A percentile compares a stretch with the other conserved stretches of the same genome.
Evolutionary conservation across 768 basidiomycete genomes (phyloP).

Genomic region (Cyclocybe aegerita): DNA sequence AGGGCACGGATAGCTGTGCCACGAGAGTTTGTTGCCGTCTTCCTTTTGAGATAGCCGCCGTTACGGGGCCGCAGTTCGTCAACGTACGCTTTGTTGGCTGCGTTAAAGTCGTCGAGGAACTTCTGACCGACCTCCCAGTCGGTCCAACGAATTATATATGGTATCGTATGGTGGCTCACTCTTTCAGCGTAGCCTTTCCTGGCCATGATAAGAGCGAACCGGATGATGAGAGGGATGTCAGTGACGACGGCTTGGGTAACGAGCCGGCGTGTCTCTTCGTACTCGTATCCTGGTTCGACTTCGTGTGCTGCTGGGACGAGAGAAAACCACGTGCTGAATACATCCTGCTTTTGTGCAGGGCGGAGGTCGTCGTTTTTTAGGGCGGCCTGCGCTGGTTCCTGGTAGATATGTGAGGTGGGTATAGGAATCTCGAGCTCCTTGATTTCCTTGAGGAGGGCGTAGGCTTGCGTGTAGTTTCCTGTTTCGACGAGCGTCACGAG

Average conservation of each 20-base stretch:
- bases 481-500: slow-evolving; percentile 22
- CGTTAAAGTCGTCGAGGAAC: slow-evolving; percentile 41
- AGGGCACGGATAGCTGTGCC: slow-evolving; percentile 41
- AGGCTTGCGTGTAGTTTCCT: slow-evolving; percentile 26
- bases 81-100: slow-evolving; percentile 20
- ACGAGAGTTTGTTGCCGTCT: slow-evolving; percentile 24
- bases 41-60: slow-evolving; percentile 1
- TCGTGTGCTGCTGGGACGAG: slow-evolving; percentile 26
- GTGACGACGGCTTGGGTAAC: slow-evolving; percentile 23
- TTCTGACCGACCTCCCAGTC: slow-evolving; percentile 25
- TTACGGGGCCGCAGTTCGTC: slow-evolving; percentile 4
- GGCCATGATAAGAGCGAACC: slow-evolving; percentile 32
- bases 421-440: slow-evolving; percentile 26
- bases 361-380: slow-evolving; percentile 7
- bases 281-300: background rate
- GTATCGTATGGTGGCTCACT: slow-evolving; percentile 25
- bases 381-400: slow-evolving; percentile 24
- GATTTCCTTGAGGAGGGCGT: slow-evolving; percentile 30
- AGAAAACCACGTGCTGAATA: slow-evolving; percentile 30
- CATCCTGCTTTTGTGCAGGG: slow-evolving; percentile 12
- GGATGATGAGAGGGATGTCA: slow-evolving; percentile 26
- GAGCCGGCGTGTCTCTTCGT: slow-evolving; percentile 20
- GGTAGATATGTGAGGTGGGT: slow-evolving; percentile 27
- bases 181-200: slow-evolving; percentile 35
- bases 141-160: slow-evolving; percentile 44